Percentiles rank a stretch among this genome's conserved stretches.
Evolutionary conservation across 441 rosid species (phyloP).

Genomic region (Hypseocharis bilobata): DNA sequence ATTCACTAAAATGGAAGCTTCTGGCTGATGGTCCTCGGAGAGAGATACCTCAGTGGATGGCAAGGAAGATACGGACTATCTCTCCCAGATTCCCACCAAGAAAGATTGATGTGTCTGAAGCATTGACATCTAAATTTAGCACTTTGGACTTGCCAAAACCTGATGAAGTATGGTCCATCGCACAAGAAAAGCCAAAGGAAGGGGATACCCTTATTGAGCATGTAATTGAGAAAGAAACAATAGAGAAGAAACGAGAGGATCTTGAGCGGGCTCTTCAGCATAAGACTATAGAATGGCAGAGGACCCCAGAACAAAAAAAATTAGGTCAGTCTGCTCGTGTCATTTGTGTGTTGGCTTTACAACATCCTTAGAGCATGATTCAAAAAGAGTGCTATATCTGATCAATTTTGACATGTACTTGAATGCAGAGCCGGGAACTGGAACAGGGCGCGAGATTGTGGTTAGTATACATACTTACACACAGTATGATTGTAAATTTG

Average conservation of each 20-base stretch:
- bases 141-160: slow-evolving; percentile 34
- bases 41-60: slow-evolving; percentile 46
- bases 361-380: background rate
- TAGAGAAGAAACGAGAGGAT: slow-evolving; percentile 39
- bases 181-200: slow-evolving; percentile 37
- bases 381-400: background rate
- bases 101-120: slow-evolving; percentile 29
- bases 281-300: slow-evolving; percentile 32
- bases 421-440: slow-evolving; percentile 46
- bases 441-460: slow-evolving; percentile 48
- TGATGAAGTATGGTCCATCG: slow-evolving; percentile 46
- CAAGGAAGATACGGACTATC: slow-evolving; percentile 35
- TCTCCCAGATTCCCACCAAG: slow-evolving; percentile 42
- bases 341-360: background rate
- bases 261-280: slow-evolving; percentile 30
- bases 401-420: slow-evolving; percentile 10
- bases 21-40: slow-evolving; percentile 43
- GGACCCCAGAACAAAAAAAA: slow-evolving; percentile 31
- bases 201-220: slow-evolving; percentile 38
- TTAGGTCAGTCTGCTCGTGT: slow-evolving; percentile 23
- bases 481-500: background rate
- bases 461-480: slow-evolving; percentile 26
- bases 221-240: slow-evolving; percentile 38
- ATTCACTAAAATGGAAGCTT: slow-evolving; percentile 44
- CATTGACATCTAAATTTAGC: slow-evolving; percentile 23